These are phyloP conservation scores for Cladosporium oxysporum DNA, from an alignment of 2,329 filamentous ascomycete species.

Conservation along the genomic window DNA sequence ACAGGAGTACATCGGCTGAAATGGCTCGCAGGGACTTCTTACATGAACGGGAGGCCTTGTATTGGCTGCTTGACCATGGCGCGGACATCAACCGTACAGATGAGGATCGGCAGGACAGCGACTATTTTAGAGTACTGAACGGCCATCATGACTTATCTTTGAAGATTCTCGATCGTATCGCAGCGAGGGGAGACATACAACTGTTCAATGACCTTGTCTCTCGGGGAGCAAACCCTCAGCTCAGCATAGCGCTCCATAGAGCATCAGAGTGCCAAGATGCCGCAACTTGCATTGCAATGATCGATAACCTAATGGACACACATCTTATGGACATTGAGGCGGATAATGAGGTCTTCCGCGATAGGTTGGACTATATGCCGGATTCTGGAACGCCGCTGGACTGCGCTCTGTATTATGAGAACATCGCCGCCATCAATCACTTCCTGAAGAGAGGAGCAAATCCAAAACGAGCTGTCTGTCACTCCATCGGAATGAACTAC, in stretches of 20 bases:
- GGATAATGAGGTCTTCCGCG: constrained; percentile 17
- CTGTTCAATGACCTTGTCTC: constrained; percentile 20
- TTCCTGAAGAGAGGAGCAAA: constrained; percentile 21
- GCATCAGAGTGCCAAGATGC: constrained; percentile 16
- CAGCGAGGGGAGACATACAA: constrained; percentile 20
- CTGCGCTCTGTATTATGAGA: constrained; percentile 18
- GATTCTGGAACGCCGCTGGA: constrained; percentile 20
- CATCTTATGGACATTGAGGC: constrained; percentile 22
- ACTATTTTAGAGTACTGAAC: neutral
- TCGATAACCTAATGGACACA: constrained; percentile 19
- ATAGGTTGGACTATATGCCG: neutral
- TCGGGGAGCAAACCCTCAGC: constrained; percentile 20
- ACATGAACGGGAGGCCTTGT: neutral
- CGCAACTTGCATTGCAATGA: constrained; percentile 9
- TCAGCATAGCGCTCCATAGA: constrained; percentile 20
- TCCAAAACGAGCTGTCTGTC: neutral
- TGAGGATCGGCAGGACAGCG: neutral
- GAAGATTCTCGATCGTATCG: constrained; percentile 20
- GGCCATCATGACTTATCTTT: constrained; percentile 16
- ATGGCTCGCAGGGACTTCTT: constrained; percentile 9
- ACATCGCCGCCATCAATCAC: constrained; percentile 18
- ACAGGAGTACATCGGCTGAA: neutral
- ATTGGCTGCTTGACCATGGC: neutral
- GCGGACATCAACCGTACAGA: neutral
- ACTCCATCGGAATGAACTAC: neutral